Evolutionary conservation across 805 yeast genomes (phyloP).

Genomic region (Pichia thaimueangensis): DNA sequence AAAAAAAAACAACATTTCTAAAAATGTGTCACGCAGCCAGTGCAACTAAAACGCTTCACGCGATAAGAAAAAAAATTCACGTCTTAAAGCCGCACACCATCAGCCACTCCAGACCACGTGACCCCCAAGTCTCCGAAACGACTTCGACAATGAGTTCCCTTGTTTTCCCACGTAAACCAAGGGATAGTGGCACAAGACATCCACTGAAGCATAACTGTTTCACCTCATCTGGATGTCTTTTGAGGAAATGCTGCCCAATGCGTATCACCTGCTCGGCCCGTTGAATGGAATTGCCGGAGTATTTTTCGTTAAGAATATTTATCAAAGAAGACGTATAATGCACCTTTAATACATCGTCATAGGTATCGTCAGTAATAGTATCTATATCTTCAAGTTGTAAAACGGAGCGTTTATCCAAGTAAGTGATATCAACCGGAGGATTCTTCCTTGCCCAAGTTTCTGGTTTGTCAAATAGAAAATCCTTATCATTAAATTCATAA

Average conservation of each 20-base stretch:
- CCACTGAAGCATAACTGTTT: not conserved
- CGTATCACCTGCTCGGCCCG: not conserved
- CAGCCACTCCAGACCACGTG: conserved; percentile 6
- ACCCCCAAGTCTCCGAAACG: not conserved
- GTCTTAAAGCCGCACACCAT: not conserved
- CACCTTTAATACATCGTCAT: not conserved
- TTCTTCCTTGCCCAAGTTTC: no score
- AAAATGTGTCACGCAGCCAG: no score
- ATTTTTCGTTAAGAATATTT: not conserved
- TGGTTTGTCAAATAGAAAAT: not conserved
- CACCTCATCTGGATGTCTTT: not conserved
- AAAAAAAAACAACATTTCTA: no score
- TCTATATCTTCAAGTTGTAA: no score
- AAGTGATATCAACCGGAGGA: no score
- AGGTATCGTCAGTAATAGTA: not conserved
- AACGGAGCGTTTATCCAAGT: no score
- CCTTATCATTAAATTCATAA: not conserved
- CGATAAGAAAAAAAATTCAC: conserved; percentile 4
- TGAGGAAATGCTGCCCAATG: conserved; percentile 4
- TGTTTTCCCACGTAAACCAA: not conserved
- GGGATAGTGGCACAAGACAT: not conserved
- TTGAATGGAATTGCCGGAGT: no score
- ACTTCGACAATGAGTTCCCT: not conserved
- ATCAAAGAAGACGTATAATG: not conserved
- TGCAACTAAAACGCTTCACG: no score